Conservation (phyloP, 768 basidiomycete genomes). For the Pleurotus citrinopileatus region DNA sequence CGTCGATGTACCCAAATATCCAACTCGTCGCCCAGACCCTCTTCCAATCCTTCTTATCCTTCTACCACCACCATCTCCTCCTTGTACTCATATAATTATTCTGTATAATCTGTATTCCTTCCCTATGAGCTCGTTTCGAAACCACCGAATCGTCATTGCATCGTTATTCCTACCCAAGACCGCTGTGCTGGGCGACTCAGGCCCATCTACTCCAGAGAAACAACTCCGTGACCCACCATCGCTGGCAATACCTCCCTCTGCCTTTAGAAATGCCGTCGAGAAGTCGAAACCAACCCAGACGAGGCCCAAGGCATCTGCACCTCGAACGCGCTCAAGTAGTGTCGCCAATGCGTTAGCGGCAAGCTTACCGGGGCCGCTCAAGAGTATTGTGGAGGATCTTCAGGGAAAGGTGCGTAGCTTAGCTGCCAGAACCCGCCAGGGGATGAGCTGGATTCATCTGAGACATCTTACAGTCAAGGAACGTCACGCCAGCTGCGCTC, state of each 20-base stretch:
- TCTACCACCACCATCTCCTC: conserved; percentile 7
- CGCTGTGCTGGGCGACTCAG: conserved; percentile 57
- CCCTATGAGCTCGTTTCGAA: conserved; percentile 67
- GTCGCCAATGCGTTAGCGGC: conserved; percentile 9
- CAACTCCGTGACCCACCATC: conserved; percentile 15
- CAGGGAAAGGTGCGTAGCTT: conserved; percentile 50
- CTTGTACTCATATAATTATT: conserved; percentile 9
- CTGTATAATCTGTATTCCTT: conserved; percentile 7
- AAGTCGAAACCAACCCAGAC: conserved; percentile 1
- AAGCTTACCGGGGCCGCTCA: conserved; percentile 39
- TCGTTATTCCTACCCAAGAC: conserved; percentile 84
- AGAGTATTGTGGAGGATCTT: conserved; percentile 80
- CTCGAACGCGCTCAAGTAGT: conserved; percentile 7
- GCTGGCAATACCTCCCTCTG: conserved; percentile 17
- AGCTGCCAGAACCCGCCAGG: neutral
- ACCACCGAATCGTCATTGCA: conserved; percentile 75
- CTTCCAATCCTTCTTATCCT: neutral
- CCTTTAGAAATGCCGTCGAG: conserved; percentile 7
- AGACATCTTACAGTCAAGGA: conserved; percentile 33
- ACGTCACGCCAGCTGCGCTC: conserved; percentile 32
- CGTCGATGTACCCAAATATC: too few relatives aligned
- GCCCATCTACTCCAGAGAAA: conserved; percentile 47
- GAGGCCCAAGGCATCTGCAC: conserved; percentile 4
- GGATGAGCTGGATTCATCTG: neutral
- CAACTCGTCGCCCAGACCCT: neutral